Conservation (phyloP, 2,329 filamentous ascomycete genomes). For the Biscogniauxia sp. region DNA sequence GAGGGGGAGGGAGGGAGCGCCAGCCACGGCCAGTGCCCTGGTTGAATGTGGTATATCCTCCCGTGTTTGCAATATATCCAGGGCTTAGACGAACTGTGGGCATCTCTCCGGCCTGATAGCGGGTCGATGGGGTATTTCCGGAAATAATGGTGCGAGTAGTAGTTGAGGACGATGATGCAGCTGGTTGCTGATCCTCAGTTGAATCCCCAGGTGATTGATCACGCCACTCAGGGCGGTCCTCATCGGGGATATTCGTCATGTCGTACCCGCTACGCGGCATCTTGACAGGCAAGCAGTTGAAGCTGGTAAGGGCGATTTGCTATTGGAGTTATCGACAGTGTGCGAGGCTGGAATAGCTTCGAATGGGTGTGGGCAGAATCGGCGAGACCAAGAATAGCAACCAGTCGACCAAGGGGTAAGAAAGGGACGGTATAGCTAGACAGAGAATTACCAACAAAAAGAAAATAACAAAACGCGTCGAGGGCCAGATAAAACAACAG, state of each 20-base stretch:
- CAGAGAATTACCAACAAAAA: neutral
- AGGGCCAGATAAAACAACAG: neutral
- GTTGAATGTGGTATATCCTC: slow-evolving; percentile 2
- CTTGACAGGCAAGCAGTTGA: neutral
- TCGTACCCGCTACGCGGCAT: neutral
- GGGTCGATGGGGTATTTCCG: neutral
- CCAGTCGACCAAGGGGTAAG: neutral
- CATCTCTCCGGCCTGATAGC: neutral
- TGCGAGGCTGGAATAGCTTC: neutral
- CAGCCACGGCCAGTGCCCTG: slow-evolving; percentile 4
- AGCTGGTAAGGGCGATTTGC: neutral
- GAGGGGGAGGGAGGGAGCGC: neutral
- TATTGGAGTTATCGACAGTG: neutral
- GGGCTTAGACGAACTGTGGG: slow-evolving; percentile 2
- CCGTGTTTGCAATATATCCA: slow-evolving; percentile 2
- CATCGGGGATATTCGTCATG: neutral
- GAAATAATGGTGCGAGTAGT: neutral
- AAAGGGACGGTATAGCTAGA: neutral
- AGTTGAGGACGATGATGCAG: neutral
- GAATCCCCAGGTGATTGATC: neutral
- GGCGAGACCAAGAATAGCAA: neutral
- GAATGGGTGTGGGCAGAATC: neutral
- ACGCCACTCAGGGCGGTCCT: neutral
- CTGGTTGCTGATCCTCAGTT: neutral
- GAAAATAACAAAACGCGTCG: neutral